Evolutionary conservation across 108 stramenopile species (phyloP).

Genomic region (Cyclotella cryptica): DNA sequence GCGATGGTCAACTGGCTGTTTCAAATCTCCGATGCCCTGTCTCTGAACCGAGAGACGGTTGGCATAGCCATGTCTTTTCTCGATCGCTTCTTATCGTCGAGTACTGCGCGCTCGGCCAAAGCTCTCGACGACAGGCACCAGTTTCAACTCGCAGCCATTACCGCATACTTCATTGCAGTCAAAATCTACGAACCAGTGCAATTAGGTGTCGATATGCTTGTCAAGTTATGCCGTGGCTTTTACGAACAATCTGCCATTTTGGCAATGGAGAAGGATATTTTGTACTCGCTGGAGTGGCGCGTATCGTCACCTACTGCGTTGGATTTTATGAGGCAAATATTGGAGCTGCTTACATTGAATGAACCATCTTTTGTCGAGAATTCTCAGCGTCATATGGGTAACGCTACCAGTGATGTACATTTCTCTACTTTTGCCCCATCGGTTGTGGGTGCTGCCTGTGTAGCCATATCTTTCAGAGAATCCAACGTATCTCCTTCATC

Average conservation of each 20-base stretch:
- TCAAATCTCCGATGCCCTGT: slow-evolving; percentile 36
- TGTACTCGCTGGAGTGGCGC: slow-evolving; percentile 46
- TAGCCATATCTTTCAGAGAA: slow-evolving; percentile 15
- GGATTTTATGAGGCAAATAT: slow-evolving; percentile 45
- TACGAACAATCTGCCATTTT: slow-evolving; percentile 36
- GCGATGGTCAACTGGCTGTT: slow-evolving; percentile 49
- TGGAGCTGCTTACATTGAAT: slow-evolving; percentile 32
- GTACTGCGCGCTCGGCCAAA: slow-evolving; percentile 7
- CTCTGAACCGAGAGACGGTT: slow-evolving; percentile 63
- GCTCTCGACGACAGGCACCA: slow-evolving; percentile 27
- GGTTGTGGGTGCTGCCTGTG: slow-evolving; percentile 17
- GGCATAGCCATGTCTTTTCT: slow-evolving; percentile 62
- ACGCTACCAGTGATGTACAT: slow-evolving; percentile 18
- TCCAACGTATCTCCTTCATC: neutral
- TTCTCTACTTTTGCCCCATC: slow-evolving; percentile 18
- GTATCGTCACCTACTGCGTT: slow-evolving; percentile 47
- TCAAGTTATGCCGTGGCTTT: slow-evolving; percentile 32
- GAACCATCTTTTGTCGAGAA: neutral
- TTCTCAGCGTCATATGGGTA: slow-evolving; percentile 20
- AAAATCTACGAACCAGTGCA: slow-evolving; percentile 69
- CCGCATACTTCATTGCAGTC: slow-evolving; percentile 72
- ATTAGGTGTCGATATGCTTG: slow-evolving; percentile 41
- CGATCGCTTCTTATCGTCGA: slow-evolving; percentile 49
- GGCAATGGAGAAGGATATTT: slow-evolving; percentile 50
- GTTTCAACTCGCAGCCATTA: slow-evolving; percentile 81